A percentile compares a stretch with the other conserved stretches of the same genome.
These are phyloP conservation scores for Backusella liffmaniae DNA, from an alignment of 192 early-diverging fungal species.

Conservation along the genomic window DNA sequence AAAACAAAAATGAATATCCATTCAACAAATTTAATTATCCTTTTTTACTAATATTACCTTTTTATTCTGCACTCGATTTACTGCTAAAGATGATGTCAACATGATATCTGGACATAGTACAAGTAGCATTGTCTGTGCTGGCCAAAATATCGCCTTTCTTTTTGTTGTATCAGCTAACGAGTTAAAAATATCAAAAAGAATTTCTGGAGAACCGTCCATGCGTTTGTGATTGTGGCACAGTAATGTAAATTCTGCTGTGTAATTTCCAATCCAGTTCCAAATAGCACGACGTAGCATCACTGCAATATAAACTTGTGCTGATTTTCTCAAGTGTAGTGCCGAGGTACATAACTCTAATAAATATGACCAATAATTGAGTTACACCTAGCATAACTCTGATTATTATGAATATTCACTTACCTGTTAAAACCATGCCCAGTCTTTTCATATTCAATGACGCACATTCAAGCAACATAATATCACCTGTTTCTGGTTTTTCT, in stretches of 20 bases:
- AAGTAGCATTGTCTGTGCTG: conserved; percentile 82
- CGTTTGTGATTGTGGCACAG: conserved; percentile 59
- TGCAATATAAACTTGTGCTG: conserved; percentile 71
- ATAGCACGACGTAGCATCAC: conserved; percentile 75
- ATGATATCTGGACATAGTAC: conserved; percentile 82
- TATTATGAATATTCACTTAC: conserved; percentile 20
- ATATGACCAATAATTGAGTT: neutral
- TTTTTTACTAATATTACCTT: neutral
- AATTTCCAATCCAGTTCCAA: conserved; percentile 91
- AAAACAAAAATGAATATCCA: neutral
- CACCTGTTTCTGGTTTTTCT: conserved; percentile 65
- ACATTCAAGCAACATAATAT: conserved; percentile 63
- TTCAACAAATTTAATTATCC: neutral
- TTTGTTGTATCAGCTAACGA: conserved; percentile 56
- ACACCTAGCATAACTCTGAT: neutral
- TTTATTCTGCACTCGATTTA: conserved; percentile 17
- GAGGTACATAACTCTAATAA: conserved; percentile 43
- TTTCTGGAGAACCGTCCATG: conserved; percentile 67
- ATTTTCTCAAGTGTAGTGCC: conserved; percentile 54
- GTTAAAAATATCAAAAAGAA: conserved; percentile 69
- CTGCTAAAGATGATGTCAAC: conserved; percentile 51
- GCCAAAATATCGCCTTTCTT: conserved; percentile 77
- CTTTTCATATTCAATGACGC: conserved; percentile 46
- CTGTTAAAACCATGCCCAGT: conserved; percentile 49
- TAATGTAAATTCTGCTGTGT: conserved; percentile 73